Evolutionary conservation across 176 grass and related monocot genomes (phyloP).

Genomic region (Musa beccarii): DNA sequence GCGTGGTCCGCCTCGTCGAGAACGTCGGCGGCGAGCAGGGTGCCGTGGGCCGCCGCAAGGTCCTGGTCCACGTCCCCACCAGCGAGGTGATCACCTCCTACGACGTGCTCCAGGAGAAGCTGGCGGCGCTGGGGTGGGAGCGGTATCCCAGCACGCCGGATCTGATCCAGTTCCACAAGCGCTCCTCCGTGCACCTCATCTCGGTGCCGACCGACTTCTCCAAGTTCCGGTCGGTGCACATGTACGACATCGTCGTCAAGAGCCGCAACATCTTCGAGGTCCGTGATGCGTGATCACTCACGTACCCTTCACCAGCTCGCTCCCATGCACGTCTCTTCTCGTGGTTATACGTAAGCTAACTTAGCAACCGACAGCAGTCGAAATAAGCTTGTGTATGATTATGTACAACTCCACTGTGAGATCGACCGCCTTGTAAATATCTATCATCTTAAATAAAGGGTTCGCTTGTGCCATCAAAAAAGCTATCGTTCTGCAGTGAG

Average conservation of each 20-base stretch:
- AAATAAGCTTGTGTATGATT: too few relatives aligned
- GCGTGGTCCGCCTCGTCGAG: not conserved
- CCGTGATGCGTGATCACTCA: not conserved
- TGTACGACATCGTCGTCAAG: slow-evolving; percentile 9
- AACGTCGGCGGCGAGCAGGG: slow-evolving; percentile 1
- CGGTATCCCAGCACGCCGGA: slow-evolving; percentile 3
- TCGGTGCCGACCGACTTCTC: not conserved
- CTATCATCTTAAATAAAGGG: too few relatives aligned
- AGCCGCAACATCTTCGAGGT: slow-evolving; percentile 3
- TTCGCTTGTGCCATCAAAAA: too few relatives aligned
- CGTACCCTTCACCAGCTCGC: too few relatives aligned
- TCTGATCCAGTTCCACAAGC: slow-evolving; percentile 5
- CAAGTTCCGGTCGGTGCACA: slow-evolving; percentile 4
- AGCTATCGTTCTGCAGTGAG: too few relatives aligned
- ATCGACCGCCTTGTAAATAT: too few relatives aligned
- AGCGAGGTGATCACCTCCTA: slow-evolving; percentile 5
- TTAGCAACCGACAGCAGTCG: too few relatives aligned
- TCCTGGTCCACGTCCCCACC: not conserved
- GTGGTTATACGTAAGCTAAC: too few relatives aligned
- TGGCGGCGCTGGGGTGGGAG: slow-evolving; percentile 1
- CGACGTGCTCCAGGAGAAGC: not conserved
- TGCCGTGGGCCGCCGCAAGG: not conserved
- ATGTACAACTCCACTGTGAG: too few relatives aligned
- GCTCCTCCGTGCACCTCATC: slow-evolving; percentile 2
- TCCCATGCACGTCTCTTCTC: too few relatives aligned